Conservation (phyloP, 371 early-diverging fungal species). For the Mortierella sp. region DNA sequence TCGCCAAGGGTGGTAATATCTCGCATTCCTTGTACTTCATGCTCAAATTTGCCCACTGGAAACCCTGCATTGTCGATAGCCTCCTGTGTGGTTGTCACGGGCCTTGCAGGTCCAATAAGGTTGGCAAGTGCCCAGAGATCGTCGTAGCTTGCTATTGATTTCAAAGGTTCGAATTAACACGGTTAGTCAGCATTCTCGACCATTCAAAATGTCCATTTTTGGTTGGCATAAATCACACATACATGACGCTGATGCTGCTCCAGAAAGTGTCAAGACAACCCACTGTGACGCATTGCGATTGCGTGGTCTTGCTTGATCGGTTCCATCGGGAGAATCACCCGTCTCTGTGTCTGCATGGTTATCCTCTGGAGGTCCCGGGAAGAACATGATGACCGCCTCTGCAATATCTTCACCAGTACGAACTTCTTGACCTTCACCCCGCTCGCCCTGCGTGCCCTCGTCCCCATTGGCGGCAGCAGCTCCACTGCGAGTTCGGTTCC, state of each 20-base stretch:
- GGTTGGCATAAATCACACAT: conserved; percentile 4
- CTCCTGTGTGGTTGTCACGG: conserved; percentile 62
- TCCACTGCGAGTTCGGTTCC: conserved; percentile 7
- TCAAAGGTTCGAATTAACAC: too few relatives aligned
- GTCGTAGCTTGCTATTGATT: conserved; percentile 61
- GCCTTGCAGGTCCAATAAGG: conserved; percentile 69
- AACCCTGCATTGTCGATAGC: conserved; percentile 58
- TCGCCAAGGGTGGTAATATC: conserved; percentile 49
- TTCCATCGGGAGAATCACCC: conserved; percentile 4
- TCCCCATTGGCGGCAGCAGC: background rate
- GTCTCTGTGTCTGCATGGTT: conserved; percentile 8
- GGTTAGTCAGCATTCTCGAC: background rate
- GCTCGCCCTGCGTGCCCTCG: conserved; percentile 7
- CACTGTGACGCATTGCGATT: conserved; percentile 37
- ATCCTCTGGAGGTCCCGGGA: conserved; percentile 19
- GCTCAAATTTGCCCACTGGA: conserved; percentile 54
- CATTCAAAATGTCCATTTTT: background rate
- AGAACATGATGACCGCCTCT: conserved; percentile 40
- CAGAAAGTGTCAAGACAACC: conserved; percentile 43
- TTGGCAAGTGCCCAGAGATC: conserved; percentile 66
- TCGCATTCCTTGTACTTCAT: conserved; percentile 41
- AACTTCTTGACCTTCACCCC: background rate
- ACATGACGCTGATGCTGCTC: too few relatives aligned
- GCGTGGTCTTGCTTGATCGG: conserved; percentile 10
- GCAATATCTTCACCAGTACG: conserved; percentile 15